Percentiles rank a stretch among this genome's conserved stretches.
Conservation (phyloP, 106 monocot species). For the Hemerocallis citrina region DNA sequence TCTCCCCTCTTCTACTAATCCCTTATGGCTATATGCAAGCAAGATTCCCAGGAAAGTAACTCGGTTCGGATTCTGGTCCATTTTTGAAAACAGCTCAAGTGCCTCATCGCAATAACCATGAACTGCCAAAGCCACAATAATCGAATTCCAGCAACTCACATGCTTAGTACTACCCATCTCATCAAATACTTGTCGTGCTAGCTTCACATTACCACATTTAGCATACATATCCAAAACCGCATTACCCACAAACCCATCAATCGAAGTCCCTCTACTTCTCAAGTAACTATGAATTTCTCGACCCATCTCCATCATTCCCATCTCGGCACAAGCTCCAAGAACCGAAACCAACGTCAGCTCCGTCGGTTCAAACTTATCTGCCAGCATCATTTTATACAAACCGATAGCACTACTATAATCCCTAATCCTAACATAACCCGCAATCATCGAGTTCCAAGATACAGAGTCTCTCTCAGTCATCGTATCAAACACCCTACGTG, state of each 20-base stretch:
- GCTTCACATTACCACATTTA: constrained; percentile 46
- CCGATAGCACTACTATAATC: constrained; percentile 26
- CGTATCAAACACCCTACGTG: constrained; percentile 39
- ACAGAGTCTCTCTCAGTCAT: constrained; percentile 48
- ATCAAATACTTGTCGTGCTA: constrained; percentile 48
- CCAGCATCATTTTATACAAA: constrained; percentile 45
- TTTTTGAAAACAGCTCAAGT: constrained; percentile 51
- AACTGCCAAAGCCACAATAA: constrained; percentile 58
- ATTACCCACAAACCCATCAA: constrained; percentile 61
- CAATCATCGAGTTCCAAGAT: constrained; percentile 60
- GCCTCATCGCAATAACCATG: constrained; percentile 47
- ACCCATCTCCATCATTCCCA: constrained; percentile 31
- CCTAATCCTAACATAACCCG: constrained; percentile 27
- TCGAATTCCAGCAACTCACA: constrained; percentile 66
- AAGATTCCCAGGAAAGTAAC: constrained; percentile 56
- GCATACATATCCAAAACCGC: constrained; percentile 70
- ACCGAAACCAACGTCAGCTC: constrained; percentile 53
- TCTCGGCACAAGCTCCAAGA: constrained; percentile 59
- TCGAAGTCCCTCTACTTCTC: constrained; percentile 19
- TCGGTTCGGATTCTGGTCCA: constrained; percentile 23
- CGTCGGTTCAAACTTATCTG: constrained; percentile 27
- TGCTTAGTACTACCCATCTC: constrained; percentile 46
- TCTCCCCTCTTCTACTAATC: constrained; percentile 43
- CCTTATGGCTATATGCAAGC: constrained; percentile 63
- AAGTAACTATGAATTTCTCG: constrained; percentile 32